Base-by-base conservation (phyloP, 2,329 filamentous ascomycete species). In the Penicillium digitatum region DNA sequence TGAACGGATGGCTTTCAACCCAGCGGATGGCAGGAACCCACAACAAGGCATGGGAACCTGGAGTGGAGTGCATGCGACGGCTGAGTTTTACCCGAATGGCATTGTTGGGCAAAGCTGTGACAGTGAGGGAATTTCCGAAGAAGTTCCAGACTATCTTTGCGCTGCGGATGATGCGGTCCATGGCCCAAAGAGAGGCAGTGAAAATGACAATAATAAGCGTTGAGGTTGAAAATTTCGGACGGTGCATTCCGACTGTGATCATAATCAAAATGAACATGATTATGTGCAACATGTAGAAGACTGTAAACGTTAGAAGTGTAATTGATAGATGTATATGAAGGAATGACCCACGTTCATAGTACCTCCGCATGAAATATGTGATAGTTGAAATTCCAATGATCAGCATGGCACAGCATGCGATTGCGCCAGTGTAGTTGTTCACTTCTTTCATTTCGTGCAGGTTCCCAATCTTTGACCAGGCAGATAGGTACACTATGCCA, bases 251-350 rank as follows among this genome's bases (percentile, higher is more conserved):
- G 18, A 53, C 29, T 27, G 40, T 58, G 26, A 58, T 49, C 12
- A 56, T 35, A 34, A 58, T 58, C 29, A 58, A 39, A 26, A 56
- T 18, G 43, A 58, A 58, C 29, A 58, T 50, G 29, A 44, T 4
- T 10, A 58, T 18, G 27, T 58, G 56, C 5, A 53, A 43, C 42
- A 56, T 26, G 22, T 58, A 58, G 44, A 58, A 58, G 38, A 56
- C 56, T 58, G 32, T 12, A n/a, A 11, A 18, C 12, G 3, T n/a
- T 22, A 50, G 48, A 12, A 44, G 10, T 16, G 14, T 1, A 14
- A 3, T 11, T 0, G 5, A 29, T 38, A 12, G 37, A 16, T 11
- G 10, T 6, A 4, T 10, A 10, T 0, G 27, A 50, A 14, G 16
- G 12, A 11, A 18, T 34, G 16, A 26, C 48, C 12, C 11, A 44